These are phyloP conservation scores for Ceratonia siliqua DNA, from an alignment of 306 rosid genomes.

Conservation along the genomic window DNA sequence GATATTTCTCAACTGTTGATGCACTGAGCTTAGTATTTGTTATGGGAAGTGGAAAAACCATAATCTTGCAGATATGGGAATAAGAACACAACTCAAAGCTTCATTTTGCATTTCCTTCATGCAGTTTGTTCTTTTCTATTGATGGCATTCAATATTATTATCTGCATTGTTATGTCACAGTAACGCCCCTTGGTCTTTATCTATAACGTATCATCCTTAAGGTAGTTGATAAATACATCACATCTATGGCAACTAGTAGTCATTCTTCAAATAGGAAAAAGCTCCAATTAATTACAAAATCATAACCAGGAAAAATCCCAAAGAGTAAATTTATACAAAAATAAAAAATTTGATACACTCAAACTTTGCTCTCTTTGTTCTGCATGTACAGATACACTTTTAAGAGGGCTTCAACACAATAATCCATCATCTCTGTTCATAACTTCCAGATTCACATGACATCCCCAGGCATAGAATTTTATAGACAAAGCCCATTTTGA, in stretches of 20 bases:
- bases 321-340: conserved; percentile 11
- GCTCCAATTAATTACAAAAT: conserved; percentile 6
- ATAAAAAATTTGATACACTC: conserved; percentile 3
- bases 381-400: neutral
- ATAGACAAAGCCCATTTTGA: conserved; percentile 6
- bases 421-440: conserved; percentile 14
- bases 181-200: neutral
- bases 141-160: too few species aligned
- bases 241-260: neutral
- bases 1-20: neutral
- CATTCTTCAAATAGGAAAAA: conserved; percentile 19
- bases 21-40: neutral
- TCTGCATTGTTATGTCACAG: too few species aligned
- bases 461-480: neutral
- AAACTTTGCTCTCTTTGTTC: neutral
- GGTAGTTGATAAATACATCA: conserved; percentile 17
- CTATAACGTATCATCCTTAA: conserved; percentile 14
- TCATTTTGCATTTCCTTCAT: too few species aligned
- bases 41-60: neutral
- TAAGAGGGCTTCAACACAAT: conserved; percentile 10
- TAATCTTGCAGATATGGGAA: neutral
- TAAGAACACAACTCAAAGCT: neutral
- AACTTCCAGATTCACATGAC: conserved; percentile 7
- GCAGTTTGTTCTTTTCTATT: too few species aligned
- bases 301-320: conserved; percentile 25